Evolutionary conservation across 2,329 filamentous ascomycete genomes (phyloP), one percentile per base, ranked within the genome.

Genomic region (Botrytis hyacinthi): DNA sequence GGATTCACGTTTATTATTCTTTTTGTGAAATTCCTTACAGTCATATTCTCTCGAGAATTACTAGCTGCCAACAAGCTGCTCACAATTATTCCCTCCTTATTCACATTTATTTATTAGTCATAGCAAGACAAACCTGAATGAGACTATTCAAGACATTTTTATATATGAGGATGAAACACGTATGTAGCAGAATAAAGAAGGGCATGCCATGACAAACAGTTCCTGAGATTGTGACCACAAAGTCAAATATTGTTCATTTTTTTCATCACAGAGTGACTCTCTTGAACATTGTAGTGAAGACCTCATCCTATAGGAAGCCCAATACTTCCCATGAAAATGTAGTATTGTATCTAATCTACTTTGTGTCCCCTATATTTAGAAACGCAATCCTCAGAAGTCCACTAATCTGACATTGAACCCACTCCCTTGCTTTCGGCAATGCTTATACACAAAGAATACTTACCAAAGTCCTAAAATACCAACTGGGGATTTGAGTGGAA

Each of bases 101-200:
- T 16, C 14, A 54, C 5, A 54, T 54, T 29, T 22, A 8, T 54
- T 29, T 8, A n/a, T 18, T 18, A 8, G 12, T 7, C n/a, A 54
- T 29, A 3, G n/a, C 2, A 3, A n/a, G n/a, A 18, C 0, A 54
- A 29, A 8, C 12, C 1, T 4, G n/a, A 18, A 29, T 29, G 26
- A 16, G 0, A 16, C 1, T 18, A 0, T 18, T 54, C 5, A 7
- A 29, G 51, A 29, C 7, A 54, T 29, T 54, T n/a, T n/a, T 22
- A 51, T 5, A 51, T 4, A 0, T 26, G 22, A 14, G 10, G 4
- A 51, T n/a, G 48, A 51, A 26, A 1, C 1, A 1, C n/a, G 12
- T 51, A n/a, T 51, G 4, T 12, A n/a, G 6, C 1, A n/a, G 22
- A 14, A 51, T n/a, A 51, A 12, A 51, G 46, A 51, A 51, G 10